Percentiles rank a stretch among this genome's conserved stretches.
phyloP scores from a whole-genome alignment of 1,284 basidiomycete genomes.

The Pholiota adiposa region DNA sequence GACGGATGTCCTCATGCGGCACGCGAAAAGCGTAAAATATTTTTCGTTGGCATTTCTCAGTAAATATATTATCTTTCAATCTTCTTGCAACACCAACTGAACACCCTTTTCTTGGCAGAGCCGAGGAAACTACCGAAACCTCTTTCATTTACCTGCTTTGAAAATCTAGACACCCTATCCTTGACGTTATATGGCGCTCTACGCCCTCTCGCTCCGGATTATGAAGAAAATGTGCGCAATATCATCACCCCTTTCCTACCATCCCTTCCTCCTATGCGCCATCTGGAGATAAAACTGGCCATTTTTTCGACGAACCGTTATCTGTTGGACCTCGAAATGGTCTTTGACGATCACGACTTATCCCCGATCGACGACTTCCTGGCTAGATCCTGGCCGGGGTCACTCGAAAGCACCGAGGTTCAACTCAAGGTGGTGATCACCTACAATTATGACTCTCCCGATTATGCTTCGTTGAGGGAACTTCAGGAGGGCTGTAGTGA shows the following conservation, averaged over 20 bases:
- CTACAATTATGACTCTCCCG: too few relatives aligned
- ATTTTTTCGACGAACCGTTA: not conserved
- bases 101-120: not conserved
- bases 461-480: too few relatives aligned
- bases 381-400: not conserved
- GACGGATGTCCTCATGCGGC: not conserved
- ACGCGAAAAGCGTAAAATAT: not conserved
- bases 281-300: not conserved
- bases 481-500: too few relatives aligned
- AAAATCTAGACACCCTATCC: not conserved
- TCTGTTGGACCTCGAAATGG: not conserved
- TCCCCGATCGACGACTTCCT: not conserved
- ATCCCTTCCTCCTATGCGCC: not conserved
- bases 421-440: too few relatives aligned
- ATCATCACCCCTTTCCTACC: not conserved
- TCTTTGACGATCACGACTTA: not conserved
- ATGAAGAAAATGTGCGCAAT: not conserved
- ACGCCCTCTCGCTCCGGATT: not conserved
- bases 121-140: not conserved
- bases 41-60: not conserved
- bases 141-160: not conserved
- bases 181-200: not conserved
- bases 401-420: too few relatives aligned
- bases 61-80: too few relatives aligned
- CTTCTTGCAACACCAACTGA: too few relatives aligned